Evolutionary conservation across 228 moss, liverwort and hornwort genomes (phyloP), one percentile per base, ranked within the genome.

Genomic region (Sphagnum fallax): DNA sequence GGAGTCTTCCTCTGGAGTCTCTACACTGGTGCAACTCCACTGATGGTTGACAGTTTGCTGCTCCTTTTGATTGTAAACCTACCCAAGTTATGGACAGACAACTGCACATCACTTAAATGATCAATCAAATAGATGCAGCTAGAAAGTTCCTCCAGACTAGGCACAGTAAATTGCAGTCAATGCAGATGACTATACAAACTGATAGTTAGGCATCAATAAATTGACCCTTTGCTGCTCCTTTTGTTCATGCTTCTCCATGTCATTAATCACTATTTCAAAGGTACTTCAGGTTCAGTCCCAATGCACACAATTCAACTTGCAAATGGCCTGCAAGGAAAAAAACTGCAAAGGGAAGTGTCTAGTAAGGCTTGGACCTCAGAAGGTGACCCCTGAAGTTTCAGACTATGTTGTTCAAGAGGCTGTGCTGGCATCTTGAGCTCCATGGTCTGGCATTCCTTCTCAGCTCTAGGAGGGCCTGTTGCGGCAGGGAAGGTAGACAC

Each of bases 371-470:
- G 5, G 53, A 87, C 87, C 80, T 81, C 68, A 9, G 55, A 48
- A 13, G 58, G 52, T 0, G 58, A 62, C 16, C 65, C 69, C 4
- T 72, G 78, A 50, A 49, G 59, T 14, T 47, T 48, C 74, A 76
- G 60, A 16, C 64, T 51, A 51, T 16, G 50, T 70, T 47, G 60
- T 48, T 68, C 68, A 61, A 10, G 8, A 16, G 16, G 74, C 51
- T 57, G 67, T 47, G 55, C 49, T 6, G 48, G 72, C 71, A 65
- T 55, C 65, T 81, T 73, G 63, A 5, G 50, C 52, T 74, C 71
- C 48, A 52, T 66, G 11, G 78, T 83, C 48, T 83, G 86, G 65
- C 68, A 74, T 49, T 73, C 74, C 48, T 72, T 76, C 6, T 83
- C 71, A 63, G 76, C 78, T 13, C 15, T 69, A 66, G 70, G 9